Evolutionary conservation across 1,284 basidiomycete genomes (phyloP).

Genomic region (Laetiporus sulphureus): DNA sequence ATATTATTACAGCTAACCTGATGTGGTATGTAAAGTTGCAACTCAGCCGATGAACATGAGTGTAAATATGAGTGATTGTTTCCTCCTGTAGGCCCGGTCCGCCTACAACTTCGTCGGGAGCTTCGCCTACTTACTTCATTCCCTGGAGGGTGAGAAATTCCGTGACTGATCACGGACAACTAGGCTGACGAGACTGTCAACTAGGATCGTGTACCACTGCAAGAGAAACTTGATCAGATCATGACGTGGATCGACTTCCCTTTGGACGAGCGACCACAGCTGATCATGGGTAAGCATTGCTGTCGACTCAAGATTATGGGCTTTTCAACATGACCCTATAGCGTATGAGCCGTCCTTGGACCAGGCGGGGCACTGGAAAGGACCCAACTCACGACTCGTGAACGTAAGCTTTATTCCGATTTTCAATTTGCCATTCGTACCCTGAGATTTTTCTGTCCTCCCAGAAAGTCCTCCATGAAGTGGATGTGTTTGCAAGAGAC

Average conservation of each 20-base stretch:
- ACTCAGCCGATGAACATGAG: background rate
- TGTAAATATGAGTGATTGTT: background rate
- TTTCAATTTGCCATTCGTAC: slow-evolving; percentile 2
- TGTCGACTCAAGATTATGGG: too few relatives aligned
- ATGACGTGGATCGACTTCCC: slow-evolving; percentile 74
- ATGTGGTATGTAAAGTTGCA: slow-evolving; percentile 64
- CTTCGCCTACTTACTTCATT: slow-evolving; percentile 66
- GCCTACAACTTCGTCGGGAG: slow-evolving; percentile 57
- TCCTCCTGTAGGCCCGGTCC: slow-evolving; percentile 69
- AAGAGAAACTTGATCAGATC: slow-evolving; percentile 70
- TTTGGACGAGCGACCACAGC: slow-evolving; percentile 61
- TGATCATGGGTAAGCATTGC: slow-evolving; percentile 61
- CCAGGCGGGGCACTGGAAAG: slow-evolving; percentile 75
- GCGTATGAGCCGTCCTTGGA: slow-evolving; percentile 76
- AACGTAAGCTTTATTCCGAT: slow-evolving; percentile 42
- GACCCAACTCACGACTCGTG: slow-evolving; percentile 68
- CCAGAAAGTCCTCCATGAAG: slow-evolving; percentile 57
- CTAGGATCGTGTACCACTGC: slow-evolving; percentile 55
- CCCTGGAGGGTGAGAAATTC: slow-evolving; percentile 56
- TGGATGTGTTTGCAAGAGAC: slow-evolving; percentile 73
- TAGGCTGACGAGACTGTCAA: too few relatives aligned
- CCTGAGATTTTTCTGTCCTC: background rate
- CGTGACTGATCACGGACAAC: too few relatives aligned
- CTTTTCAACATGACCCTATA: too few relatives aligned
- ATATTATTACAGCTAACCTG: slow-evolving; percentile 74